These are phyloP conservation scores for Psilocybe cubensis DNA, from an alignment of 768 basidiomycete species.

Conservation along the genomic window DNA sequence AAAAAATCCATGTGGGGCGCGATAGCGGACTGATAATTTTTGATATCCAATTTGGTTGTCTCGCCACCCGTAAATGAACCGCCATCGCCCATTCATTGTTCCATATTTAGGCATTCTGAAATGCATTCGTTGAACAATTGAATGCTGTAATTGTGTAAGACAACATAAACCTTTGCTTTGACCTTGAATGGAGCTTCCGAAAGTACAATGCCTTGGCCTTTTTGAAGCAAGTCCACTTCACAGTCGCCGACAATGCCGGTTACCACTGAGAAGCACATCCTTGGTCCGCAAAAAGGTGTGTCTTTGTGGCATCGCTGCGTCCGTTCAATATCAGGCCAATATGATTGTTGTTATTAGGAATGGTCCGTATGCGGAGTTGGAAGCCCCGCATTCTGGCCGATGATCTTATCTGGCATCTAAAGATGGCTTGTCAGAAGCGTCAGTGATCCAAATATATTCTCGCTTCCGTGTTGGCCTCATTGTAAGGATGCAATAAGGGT, in stretches of 20 bases:
- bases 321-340: neutral
- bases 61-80: no score
- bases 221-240: conserved; percentile 3
- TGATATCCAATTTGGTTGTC: neutral
- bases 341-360: conserved; percentile 4
- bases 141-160: conserved; percentile 5
- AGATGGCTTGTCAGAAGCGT: conserved; percentile 15
- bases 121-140: conserved; percentile 12
- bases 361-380: conserved; percentile 3
- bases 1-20: neutral
- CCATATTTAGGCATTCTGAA: neutral
- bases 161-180: conserved; percentile 7
- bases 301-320: neutral
- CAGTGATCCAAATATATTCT: conserved; percentile 7
- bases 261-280: neutral
- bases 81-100: conserved; percentile 9
- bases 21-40: conserved; percentile 8
- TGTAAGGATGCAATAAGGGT: no score
- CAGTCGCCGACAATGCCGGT: neutral
- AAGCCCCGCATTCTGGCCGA: conserved; percentile 17
- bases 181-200: conserved; percentile 11
- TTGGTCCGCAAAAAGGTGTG: conserved; percentile 1
- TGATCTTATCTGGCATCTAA: conserved; percentile 14
- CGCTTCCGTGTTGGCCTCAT: conserved; percentile 5
- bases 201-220: conserved; percentile 10